Evolutionary conservation across 176 grass and related monocot species (phyloP), one percentile per base, ranked within the genome.

Genomic region (Carex kokanica): DNA sequence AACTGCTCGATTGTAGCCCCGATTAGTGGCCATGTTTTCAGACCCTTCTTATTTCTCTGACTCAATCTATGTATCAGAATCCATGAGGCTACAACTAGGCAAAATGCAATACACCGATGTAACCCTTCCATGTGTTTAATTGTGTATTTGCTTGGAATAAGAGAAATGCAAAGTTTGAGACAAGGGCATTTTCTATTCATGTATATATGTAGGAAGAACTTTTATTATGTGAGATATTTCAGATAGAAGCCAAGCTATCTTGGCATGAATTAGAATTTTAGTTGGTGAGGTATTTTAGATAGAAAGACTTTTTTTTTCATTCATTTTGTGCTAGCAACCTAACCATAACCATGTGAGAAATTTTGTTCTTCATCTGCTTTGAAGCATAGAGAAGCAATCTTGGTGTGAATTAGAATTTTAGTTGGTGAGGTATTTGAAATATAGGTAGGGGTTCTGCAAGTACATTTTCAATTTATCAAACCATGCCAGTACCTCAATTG

Each of bases 1-100:
- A 97, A 85, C 57, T 94, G 94, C 80, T 97, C 94, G 24, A 97
- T 67, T 27, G 86, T 90, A 0, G 91, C 86, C 54, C 90, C 94
- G 47, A 97, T 85, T 81, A 97, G 17, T 0, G 94, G 94, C 94
- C 94, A 97, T 71, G 94, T 92, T 68, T 88, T 84, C 0, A 90
- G 94, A 3, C 90, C 90, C 62, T 92, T 92, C 71, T 88, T 83
- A 27, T 91, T 89, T 86, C 86, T 90, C 80, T 92, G 85, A 78
- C 49, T 97, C 92, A 88, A 92, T 81, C 43, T 85, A 67, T 94
- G 92, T 72, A 94, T 88, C 60, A 92, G 36, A 51, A 92, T 53
- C 90, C 94, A 94, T 10, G 94, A 94, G 64, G 87, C n/a, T n/a
- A n/a, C n/a, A 43, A 91, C 75, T 23, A 92, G 57, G 34, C 85